Percentiles rank a stretch among this genome's conserved stretches.
Evolutionary conservation across 2,329 filamentous ascomycete genomes (phyloP).

Genomic region (Penicillium concentricum): DNA sequence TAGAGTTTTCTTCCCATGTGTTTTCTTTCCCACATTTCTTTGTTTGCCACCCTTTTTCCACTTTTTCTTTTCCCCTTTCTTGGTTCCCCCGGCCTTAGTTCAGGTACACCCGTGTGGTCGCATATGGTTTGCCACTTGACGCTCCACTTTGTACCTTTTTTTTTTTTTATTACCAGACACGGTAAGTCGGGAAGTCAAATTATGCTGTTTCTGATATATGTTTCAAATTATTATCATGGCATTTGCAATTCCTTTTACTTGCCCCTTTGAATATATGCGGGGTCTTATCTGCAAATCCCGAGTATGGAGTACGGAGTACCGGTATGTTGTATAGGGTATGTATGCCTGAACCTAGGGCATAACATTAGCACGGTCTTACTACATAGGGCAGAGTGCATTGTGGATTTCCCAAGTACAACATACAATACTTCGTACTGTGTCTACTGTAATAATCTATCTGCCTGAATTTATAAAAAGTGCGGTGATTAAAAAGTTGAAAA

Average conservation of each 20-base stretch:
- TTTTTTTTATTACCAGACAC: background rate
- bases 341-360: background rate
- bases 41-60: conserved; percentile 6
- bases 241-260: conserved; percentile 4
- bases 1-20: conserved; percentile 21
- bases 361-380: background rate
- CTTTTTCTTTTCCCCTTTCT: conserved; percentile 2
- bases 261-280: background rate
- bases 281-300: background rate
- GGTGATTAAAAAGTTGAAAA: background rate
- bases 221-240: background rate
- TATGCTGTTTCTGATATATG: background rate
- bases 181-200: background rate
- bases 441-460: background rate
- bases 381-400: background rate
- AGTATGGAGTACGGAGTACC: background rate
- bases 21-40: conserved; percentile 2
- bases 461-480: background rate
- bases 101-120: conserved; percentile 11
- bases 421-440: too few species aligned
- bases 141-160: background rate
- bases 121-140: conserved; percentile 4
- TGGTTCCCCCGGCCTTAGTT: conserved; percentile 7
- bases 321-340: background rate
- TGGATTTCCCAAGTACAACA: background rate